A percentile compares a stretch with the other conserved stretches of the same genome.
Conservation (phyloP, 371 early-diverging fungal species). For the Syncephalastrum contaminatum region DNA sequence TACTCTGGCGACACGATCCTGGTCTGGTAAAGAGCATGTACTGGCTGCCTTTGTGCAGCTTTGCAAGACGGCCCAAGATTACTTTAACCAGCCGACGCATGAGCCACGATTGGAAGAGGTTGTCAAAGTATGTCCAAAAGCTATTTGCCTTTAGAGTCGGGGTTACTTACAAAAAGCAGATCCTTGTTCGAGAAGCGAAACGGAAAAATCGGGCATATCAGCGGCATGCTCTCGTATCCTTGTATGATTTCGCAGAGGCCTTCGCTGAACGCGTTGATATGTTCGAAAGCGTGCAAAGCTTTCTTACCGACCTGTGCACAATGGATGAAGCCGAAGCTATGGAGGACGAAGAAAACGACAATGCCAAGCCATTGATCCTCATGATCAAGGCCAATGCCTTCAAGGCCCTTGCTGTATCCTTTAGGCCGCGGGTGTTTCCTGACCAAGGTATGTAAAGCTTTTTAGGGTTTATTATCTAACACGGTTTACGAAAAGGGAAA, state of each 20-base stretch:
- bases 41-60: conserved; percentile 69
- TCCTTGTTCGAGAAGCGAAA: conserved; percentile 70
- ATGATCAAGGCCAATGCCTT: conserved; percentile 73
- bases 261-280: conserved; percentile 52
- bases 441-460: conserved; percentile 46
- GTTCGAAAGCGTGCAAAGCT: conserved; percentile 53
- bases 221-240: conserved; percentile 64
- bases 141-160: not conserved
- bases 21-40: conserved; percentile 88
- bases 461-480: not conserved
- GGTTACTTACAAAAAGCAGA: conserved; percentile 16
- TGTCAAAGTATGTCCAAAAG: conserved; percentile 41
- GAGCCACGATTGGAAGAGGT: conserved; percentile 44
- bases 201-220: conserved; percentile 71
- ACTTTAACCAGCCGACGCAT: conserved; percentile 30
- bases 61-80: conserved; percentile 54
- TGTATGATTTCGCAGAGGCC: conserved; percentile 60
- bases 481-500: not conserved
- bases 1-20: conserved; percentile 74
- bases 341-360: conserved; percentile 67
- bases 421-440: conserved; percentile 36
- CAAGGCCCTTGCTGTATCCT: conserved; percentile 62
- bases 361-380: conserved; percentile 63
- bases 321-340: conserved; percentile 52
- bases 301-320: conserved; percentile 56